Percentiles rank a stretch among this genome's conserved stretches.
phyloP scores from a whole-genome alignment of 1,284 basidiomycete species.

The Caloboletus inedulis region DNA sequence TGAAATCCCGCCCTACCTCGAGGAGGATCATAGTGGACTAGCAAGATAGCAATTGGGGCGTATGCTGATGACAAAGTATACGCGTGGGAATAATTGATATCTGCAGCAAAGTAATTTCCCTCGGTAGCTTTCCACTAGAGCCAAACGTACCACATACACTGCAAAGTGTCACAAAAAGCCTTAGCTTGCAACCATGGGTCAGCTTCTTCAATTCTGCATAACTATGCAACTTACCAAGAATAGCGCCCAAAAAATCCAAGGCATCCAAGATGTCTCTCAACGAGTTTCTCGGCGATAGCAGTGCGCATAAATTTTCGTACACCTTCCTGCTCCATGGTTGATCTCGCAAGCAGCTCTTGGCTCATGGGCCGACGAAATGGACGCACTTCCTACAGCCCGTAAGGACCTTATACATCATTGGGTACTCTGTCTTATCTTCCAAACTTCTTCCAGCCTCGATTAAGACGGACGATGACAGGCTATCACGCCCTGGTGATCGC shows the following conservation, averaged over 20 bases:
- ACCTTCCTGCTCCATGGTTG: slow-evolving; percentile 12
- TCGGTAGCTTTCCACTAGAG: slow-evolving; percentile 19
- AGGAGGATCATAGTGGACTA: slow-evolving; percentile 62
- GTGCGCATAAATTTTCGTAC: slow-evolving; percentile 46
- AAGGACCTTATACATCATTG: slow-evolving; percentile 37
- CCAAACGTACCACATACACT: slow-evolving; percentile 4
- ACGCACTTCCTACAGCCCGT: slow-evolving; percentile 86
- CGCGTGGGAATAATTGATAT: slow-evolving; percentile 33
- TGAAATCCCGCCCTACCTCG: slow-evolving; percentile 46
- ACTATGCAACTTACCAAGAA: slow-evolving; percentile 17
- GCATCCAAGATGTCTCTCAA: slow-evolving; percentile 86
- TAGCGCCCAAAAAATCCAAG: slow-evolving; percentile 77
- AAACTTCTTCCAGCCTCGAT: slow-evolving; percentile 49
- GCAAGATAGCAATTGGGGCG: background rate
- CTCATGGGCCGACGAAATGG: slow-evolving; percentile 98
- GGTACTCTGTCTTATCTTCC: slow-evolving; percentile 19
- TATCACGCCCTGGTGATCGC: slow-evolving; percentile 47
- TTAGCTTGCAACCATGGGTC: slow-evolving; percentile 27
- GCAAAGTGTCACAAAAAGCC: slow-evolving; percentile 15
- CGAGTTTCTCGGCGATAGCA: slow-evolving; percentile 82
- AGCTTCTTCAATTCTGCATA: background rate
- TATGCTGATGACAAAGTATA: slow-evolving; percentile 20
- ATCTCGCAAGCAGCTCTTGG: slow-evolving; percentile 57
- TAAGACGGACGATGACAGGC: slow-evolving; percentile 54
- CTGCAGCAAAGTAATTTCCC: slow-evolving; percentile 22